A percentile compares a stretch with the other conserved stretches of the same genome.
These are phyloP conservation scores for Actinomortierella ambigua DNA, from an alignment of 371 early-diverging fungal species.

Conservation along the genomic window DNA sequence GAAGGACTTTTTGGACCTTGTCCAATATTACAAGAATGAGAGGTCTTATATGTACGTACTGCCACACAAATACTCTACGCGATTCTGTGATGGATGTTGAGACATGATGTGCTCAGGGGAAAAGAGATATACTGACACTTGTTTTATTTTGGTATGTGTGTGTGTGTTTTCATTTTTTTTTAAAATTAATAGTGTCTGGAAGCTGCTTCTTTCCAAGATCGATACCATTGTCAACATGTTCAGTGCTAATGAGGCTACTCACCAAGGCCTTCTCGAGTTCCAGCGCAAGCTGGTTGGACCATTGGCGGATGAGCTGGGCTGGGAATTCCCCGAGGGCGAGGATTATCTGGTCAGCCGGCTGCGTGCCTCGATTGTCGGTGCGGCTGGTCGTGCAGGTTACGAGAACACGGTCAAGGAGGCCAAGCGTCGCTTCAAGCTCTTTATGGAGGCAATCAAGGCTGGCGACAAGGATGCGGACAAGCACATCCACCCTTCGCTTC, in stretches of 20 bases:
- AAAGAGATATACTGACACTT: no score
- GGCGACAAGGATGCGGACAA: no score
- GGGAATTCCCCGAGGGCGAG: constrained; percentile 56
- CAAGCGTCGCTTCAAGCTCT: constrained; percentile 61
- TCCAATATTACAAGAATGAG: constrained; percentile 67
- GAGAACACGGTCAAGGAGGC: constrained; percentile 58
- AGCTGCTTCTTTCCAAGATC: constrained; percentile 52
- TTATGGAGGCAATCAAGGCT: constrained; percentile 65
- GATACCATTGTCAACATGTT: constrained; percentile 51
- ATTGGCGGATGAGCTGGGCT: constrained; percentile 61
- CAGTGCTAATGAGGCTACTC: constrained; percentile 51
- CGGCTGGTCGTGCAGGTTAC: constrained; percentile 53
- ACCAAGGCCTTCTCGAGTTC: constrained; percentile 53
- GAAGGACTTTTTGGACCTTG: constrained; percentile 61
- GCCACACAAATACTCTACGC: constrained; percentile 12
- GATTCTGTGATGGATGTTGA: neutral
- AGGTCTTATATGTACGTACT: constrained; percentile 59
- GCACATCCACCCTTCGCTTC: constrained; percentile 85
- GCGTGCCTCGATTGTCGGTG: constrained; percentile 53
- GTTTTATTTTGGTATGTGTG: no score
- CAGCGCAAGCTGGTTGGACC: constrained; percentile 58
- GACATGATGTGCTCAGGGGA: no score
- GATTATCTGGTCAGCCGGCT: constrained; percentile 48
- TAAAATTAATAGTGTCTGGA: constrained; percentile 57
- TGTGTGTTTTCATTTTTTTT: no score